These are phyloP conservation scores for Simplicillium aogashimaense DNA, from an alignment of 2,329 filamentous ascomycete species.

Conservation along the genomic window DNA sequence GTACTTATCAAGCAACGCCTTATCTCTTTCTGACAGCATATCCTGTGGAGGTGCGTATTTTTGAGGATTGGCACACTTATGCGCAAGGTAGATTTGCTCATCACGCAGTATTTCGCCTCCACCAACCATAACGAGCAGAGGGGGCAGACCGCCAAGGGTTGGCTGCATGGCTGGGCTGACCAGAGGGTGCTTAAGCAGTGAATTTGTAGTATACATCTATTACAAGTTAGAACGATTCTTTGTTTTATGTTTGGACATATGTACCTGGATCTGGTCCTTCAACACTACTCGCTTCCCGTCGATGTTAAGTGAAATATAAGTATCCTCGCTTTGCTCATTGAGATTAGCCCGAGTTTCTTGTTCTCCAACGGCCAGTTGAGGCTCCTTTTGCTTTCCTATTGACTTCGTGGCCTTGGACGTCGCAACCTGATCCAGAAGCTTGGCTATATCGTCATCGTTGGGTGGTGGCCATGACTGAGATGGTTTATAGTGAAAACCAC, in stretches of 20 bases:
- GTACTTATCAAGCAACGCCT: conserved; percentile 52
- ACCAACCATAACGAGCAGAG: conserved; percentile 75
- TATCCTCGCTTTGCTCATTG: conserved; percentile 2
- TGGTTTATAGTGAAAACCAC: conserved; percentile 85
- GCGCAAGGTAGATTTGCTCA: conserved; percentile 89
- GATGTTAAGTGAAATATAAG: conserved; percentile 53
- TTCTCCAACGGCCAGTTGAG: background rate
- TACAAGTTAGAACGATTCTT: conserved; percentile 22
- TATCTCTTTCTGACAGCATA: conserved; percentile 53
- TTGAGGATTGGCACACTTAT: conserved; percentile 81
- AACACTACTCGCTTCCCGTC: conserved; percentile 63
- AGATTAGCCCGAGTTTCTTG: background rate
- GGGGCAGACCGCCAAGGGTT: conserved; percentile 80
- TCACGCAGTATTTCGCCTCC: conserved; percentile 85
- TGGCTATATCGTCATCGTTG: conserved; percentile 61
- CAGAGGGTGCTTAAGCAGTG: conserved; percentile 73
- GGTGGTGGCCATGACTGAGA: conserved; percentile 89
- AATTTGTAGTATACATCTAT: conserved; percentile 68
- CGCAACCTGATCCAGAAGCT: conserved; percentile 40
- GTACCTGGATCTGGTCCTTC: conserved; percentile 84
- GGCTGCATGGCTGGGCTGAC: conserved; percentile 85
- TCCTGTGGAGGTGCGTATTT: conserved; percentile 62
- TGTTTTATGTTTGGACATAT: conserved; percentile 5
- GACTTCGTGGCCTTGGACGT: conserved; percentile 21
- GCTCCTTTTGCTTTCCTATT: background rate